Base-by-base conservation (phyloP, 345 rosid genomes). In the Eucalyptus tenuipes region DNA sequence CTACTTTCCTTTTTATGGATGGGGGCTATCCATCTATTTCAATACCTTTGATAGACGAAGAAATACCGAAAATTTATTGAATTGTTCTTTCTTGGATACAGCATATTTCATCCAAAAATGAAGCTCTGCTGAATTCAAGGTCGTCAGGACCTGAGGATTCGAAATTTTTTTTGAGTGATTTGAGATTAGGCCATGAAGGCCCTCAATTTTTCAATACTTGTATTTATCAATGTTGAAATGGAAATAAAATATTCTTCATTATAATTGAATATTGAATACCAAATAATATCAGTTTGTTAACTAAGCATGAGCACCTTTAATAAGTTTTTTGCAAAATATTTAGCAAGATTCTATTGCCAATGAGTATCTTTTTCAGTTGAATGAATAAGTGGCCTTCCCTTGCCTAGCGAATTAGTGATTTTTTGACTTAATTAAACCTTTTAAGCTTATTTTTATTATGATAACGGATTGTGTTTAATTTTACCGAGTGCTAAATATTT, bases 81-180 rank as follows among this genome's bases (percentile, higher is more conserved):
- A 15, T 49, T 15, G 20, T 49, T 49, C 53, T 49, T 49, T 15
- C 20, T 49, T 49, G 53, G 53, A 16, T 15, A 49, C 20, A 49
- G 0, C 53, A 49, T 16, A 49, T 15, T 15, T 49, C 20, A 49
- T 20, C 53, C 20, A 16, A 49, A 49, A 49, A 49, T 49, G 53
- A 49, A 49, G 53, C 53, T 49, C 2, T 6, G 1, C 1, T 49
- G 53, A 49, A 49, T 49, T 49, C 8, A 16, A 49, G 53, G 53
- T 49, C 0, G 8, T 49, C 8, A 16, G 20, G 53, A 49, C 8
- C 0, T 15, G 0, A 15, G 20, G 53, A 49, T 49, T 49, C 7
- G 18, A 49, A 14, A 2, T 48, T 48, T 48, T 49, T 49, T 49
- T 1, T 49, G 52, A 49, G 53, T 49, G 53, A 49, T 49, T 15